Conservation (phyloP, 2,329 filamentous ascomycete genomes). For the Exophiala phaeomuriformis region DNA sequence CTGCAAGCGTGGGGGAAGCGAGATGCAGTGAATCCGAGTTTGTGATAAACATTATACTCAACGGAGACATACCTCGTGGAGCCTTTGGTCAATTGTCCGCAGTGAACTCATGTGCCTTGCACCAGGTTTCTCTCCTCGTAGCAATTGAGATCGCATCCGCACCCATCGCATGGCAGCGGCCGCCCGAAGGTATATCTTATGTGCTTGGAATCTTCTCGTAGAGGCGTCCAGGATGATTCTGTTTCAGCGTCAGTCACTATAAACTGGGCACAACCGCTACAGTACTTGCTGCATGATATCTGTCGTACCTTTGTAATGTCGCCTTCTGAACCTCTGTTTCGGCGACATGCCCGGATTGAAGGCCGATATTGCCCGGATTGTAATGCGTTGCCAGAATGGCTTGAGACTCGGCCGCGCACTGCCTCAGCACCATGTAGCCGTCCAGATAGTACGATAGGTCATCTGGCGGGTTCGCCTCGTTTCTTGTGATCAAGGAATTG, state of each 20-base stretch:
- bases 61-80: conserved; percentile 42
- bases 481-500: conserved; percentile 35
- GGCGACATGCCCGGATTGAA: conserved; percentile 27
- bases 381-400: conserved; percentile 49
- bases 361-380: conserved; percentile 36
- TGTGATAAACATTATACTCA: conserved; percentile 2
- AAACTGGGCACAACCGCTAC: no score
- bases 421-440: conserved; percentile 51
- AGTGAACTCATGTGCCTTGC: conserved; percentile 44
- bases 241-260: neutral
- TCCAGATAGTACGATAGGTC: conserved; percentile 51
- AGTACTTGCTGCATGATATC: neutral
- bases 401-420: conserved; percentile 50
- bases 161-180: conserved; percentile 54
- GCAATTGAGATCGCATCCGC: conserved; percentile 45
- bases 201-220: conserved; percentile 54
- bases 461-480: conserved; percentile 44
- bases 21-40: no score
- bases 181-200: conserved; percentile 54
- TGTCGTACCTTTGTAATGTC: conserved; percentile 49
- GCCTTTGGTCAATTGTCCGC: conserved; percentile 41
- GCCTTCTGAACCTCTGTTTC: conserved; percentile 50
- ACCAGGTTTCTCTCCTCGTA: conserved; percentile 46
- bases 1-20: conserved; percentile 4
- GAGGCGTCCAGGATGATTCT: conserved; percentile 56